These are phyloP conservation scores for Magnolia officinalis DNA, from an alignment of 164 flowering plant species.

Conservation along the genomic window DNA sequence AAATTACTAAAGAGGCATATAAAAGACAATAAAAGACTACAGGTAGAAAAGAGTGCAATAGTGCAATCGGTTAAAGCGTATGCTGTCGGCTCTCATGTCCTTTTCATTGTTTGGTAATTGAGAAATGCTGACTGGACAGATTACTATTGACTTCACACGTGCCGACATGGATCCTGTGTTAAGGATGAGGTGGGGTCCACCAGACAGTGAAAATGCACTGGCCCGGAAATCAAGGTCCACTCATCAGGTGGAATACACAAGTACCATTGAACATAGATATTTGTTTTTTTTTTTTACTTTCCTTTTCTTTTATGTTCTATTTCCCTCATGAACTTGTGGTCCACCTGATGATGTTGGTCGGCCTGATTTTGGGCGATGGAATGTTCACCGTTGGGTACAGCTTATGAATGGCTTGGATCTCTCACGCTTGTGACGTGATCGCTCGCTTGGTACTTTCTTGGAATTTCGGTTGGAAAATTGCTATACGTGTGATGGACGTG, in stretches of 20 bases:
- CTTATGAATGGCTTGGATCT: no score
- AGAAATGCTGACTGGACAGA: not conserved
- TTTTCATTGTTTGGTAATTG: slow-evolving; percentile 4
- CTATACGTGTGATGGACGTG: no score
- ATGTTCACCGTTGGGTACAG: no score
- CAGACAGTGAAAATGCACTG: no score
- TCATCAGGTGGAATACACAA: not conserved
- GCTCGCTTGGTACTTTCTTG: no score
- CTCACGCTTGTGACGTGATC: no score
- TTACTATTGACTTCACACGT: not conserved
- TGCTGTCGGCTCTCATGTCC: slow-evolving; percentile 3
- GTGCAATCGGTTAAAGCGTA: not conserved
- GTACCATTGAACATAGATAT: not conserved
- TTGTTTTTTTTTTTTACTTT: not conserved
- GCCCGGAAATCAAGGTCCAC: not conserved
- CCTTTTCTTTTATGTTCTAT: not conserved
- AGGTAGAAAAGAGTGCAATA: not conserved
- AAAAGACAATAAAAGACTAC: not conserved
- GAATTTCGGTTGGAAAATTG: no score
- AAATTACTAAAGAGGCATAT: not conserved
- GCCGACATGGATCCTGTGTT: not conserved
- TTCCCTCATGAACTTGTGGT: not conserved
- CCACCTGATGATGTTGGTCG: no score
- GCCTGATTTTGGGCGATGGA: no score
- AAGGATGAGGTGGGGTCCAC: not conserved